Conservation (phyloP, 2,329 filamentous ascomycete genomes). For the Helicocarpus griseus region DNA sequence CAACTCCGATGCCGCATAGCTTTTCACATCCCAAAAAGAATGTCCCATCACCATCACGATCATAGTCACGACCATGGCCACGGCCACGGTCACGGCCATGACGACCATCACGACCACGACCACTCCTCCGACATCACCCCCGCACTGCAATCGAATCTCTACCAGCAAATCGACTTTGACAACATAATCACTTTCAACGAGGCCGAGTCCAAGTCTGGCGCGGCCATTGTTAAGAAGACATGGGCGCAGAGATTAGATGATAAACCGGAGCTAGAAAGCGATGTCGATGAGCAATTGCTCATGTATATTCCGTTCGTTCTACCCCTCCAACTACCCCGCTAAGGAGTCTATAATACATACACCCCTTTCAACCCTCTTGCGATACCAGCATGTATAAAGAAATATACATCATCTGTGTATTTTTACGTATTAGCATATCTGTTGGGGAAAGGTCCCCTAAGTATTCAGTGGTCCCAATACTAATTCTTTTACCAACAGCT, state of each 20-base stretch:
- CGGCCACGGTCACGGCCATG: slow-evolving; percentile 38
- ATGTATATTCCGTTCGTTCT: slow-evolving; percentile 73
- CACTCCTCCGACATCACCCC: slow-evolving; percentile 89
- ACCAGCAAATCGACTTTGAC: slow-evolving; percentile 85
- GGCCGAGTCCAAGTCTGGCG: slow-evolving; percentile 55
- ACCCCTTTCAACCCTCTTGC: neutral
- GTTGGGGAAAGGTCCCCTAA: too few species aligned
- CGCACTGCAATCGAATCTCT: slow-evolving; percentile 80
- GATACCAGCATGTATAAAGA: neutral
- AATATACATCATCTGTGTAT: too few species aligned
- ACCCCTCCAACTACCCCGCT: slow-evolving; percentile 5
- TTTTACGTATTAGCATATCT: too few species aligned
- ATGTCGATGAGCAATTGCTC: slow-evolving; percentile 86
- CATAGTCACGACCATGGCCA: slow-evolving; percentile 33
- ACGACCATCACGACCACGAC: slow-evolving; percentile 59
- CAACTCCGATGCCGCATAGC: neutral
- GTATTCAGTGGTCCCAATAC: too few species aligned
- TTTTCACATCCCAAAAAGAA: slow-evolving; percentile 17
- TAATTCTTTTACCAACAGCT: too few species aligned
- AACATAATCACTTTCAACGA: slow-evolving; percentile 81
- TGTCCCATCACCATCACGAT: slow-evolving; percentile 29
- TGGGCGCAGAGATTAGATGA: slow-evolving; percentile 69
- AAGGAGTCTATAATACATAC: neutral
- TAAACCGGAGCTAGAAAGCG: slow-evolving; percentile 69
- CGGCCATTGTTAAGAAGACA: slow-evolving; percentile 74